These are phyloP conservation scores for Bruguiera gymnorhiza DNA, from an alignment of 345 rosid genomes.

Conservation along the genomic window DNA sequence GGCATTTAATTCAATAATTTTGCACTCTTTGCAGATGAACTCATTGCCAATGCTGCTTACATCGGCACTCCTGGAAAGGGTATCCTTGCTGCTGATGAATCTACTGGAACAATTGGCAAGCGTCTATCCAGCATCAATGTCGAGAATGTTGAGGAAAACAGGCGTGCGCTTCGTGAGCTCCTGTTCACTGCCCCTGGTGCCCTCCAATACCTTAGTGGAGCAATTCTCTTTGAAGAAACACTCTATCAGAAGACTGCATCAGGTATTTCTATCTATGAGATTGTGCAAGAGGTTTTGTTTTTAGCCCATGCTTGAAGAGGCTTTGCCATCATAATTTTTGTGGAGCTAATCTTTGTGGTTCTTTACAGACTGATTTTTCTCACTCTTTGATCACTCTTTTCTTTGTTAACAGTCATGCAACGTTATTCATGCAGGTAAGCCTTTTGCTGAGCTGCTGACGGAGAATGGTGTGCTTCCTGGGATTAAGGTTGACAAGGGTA, in stretches of 20 bases:
- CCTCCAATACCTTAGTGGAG: conserved; percentile 73
- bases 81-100: conserved; percentile 96
- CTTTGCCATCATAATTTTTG: too few species aligned
- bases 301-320: background rate
- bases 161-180: conserved; percentile 91
- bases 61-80: conserved; percentile 99
- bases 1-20: background rate
- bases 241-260: conserved; percentile 73
- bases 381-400: background rate
- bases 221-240: conserved; percentile 88
- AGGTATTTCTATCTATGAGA: conserved; percentile 33
- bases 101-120: conserved; percentile 93
- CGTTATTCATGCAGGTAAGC: conserved; percentile 49
- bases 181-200: conserved; percentile 85
- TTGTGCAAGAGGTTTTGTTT: background rate
- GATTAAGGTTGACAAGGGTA: conserved; percentile 92
- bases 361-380: background rate
- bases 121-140: conserved; percentile 86
- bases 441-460: conserved; percentile 71
- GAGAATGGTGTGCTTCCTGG: conserved; percentile 88
- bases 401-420: background rate
- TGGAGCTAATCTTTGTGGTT: too few species aligned
- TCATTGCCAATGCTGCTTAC: conserved; percentile 76
- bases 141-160: conserved; percentile 81
- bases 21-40: conserved; percentile 57